phyloP scores from a whole-genome alignment of 2,329 filamentous ascomycete genomes.

The Aspergillus costaricaensis region DNA sequence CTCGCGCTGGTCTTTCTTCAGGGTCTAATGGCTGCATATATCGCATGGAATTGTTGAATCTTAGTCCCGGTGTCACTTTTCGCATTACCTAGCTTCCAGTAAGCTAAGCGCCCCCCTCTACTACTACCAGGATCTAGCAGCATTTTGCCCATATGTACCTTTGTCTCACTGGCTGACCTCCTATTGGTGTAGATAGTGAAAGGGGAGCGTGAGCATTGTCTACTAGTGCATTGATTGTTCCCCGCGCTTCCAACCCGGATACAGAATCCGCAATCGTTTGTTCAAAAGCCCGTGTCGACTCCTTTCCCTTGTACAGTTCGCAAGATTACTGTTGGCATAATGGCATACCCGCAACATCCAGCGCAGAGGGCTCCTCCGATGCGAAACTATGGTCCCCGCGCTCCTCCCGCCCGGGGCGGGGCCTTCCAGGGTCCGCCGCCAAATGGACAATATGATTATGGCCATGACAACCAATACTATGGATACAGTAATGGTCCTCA shows the following conservation, averaged over 20 bases:
- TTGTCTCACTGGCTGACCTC: background rate
- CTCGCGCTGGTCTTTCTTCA: background rate
- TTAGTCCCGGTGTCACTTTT: background rate
- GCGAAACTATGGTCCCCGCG: slow-evolving; percentile 32
- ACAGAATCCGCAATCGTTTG: background rate
- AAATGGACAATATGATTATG: slow-evolving; percentile 30
- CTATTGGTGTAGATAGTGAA: slow-evolving; percentile 7
- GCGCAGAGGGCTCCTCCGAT: slow-evolving; percentile 37
- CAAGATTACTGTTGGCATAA: slow-evolving; percentile 17
- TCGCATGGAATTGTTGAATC: background rate
- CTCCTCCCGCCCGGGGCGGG: slow-evolving; percentile 26
- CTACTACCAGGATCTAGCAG: background rate
- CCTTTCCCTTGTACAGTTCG: background rate
- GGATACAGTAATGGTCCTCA: slow-evolving; percentile 28
- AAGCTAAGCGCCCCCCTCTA: slow-evolving; percentile 1
- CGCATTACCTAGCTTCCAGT: background rate
- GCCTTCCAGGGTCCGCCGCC: slow-evolving; percentile 20
- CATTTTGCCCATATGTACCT: background rate
- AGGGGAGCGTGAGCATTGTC: background rate
- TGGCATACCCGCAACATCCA: slow-evolving; percentile 42
- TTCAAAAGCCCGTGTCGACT: background rate
- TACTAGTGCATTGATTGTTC: background rate
- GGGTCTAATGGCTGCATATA: slow-evolving; percentile 7
- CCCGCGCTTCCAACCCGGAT: background rate
- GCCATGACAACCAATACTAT: slow-evolving; percentile 29